phyloP scores from a whole-genome alignment of 306 rosid species.

The Prosopis cineraria region DNA sequence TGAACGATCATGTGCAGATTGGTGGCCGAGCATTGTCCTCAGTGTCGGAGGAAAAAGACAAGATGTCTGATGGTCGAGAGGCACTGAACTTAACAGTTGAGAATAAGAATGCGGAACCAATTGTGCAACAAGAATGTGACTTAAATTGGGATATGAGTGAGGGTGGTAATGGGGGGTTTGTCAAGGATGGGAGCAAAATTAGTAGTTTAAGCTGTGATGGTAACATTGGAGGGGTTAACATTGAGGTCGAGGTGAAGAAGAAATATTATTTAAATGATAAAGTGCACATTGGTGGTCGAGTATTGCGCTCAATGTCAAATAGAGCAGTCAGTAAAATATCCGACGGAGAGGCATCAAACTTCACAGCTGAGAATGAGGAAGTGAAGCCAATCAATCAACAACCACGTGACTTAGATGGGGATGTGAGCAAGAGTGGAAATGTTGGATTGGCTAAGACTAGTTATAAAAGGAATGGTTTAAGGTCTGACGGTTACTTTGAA shows the following conservation, averaged over 20 bases:
- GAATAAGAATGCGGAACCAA: conserved; percentile 22
- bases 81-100: conserved; percentile 13
- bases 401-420: conserved; percentile 26
- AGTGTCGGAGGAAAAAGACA: conserved; percentile 21
- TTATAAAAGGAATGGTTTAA: not conserved
- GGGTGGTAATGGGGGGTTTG: conserved; percentile 33
- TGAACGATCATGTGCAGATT: conserved; percentile 28
- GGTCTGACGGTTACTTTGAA: not conserved
- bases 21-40: conserved; percentile 49
- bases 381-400: conserved; percentile 5
- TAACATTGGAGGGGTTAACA: not conserved
- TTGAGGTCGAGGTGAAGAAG: conserved; percentile 28
- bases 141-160: conserved; percentile 26
- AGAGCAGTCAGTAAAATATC: conserved; percentile 11
- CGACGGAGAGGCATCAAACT: conserved; percentile 35
- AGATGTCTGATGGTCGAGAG: conserved; percentile 28
- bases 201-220: not conserved
- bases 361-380: conserved; percentile 24
- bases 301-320: conserved; percentile 46
- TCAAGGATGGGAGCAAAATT: not conserved
- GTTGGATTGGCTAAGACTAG: conserved; percentile 30
- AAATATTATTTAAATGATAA: conserved; percentile 21
- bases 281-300: conserved; percentile 34
- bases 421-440: conserved; percentile 23
- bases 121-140: conserved; percentile 19